Percentiles rank a stretch among this genome's conserved stretches.
Evolutionary conservation across 1,284 basidiomycete genomes (phyloP).

Genomic region (Porogramme epimiltina): DNA sequence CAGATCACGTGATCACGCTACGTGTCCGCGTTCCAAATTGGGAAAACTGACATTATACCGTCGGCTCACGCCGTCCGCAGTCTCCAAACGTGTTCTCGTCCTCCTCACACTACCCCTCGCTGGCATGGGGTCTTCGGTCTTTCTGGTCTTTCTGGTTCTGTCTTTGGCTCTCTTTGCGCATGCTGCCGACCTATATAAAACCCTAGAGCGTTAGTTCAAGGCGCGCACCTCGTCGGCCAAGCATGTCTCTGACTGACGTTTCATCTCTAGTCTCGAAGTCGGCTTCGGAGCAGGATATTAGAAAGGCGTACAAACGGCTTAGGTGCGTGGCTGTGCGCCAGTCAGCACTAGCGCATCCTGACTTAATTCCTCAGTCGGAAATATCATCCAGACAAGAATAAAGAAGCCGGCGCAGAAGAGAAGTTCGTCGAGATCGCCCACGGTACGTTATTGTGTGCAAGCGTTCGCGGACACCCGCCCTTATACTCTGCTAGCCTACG

Average conservation of each 20-base stretch:
- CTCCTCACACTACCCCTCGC: not conserved
- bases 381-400: slow-evolving; percentile 92
- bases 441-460: slow-evolving; percentile 45
- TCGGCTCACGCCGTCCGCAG: not conserved
- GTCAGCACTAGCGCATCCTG: not conserved
- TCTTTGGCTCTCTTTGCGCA: slow-evolving; percentile 47
- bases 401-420: slow-evolving; percentile 78
- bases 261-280: slow-evolving; percentile 64
- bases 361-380: slow-evolving; percentile 19
- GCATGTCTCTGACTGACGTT: slow-evolving; percentile 30
- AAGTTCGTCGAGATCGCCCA: slow-evolving; percentile 89
- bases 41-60: not conserved
- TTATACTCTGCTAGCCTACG: slow-evolving; percentile 70
- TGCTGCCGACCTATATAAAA: slow-evolving; percentile 76
- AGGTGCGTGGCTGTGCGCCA: slow-evolving; percentile 60
- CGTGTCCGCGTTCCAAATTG: slow-evolving; percentile 18
- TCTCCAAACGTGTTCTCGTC: slow-evolving; percentile 1
- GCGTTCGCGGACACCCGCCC: not conserved
- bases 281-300: slow-evolving; percentile 86
- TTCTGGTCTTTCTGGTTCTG: slow-evolving; percentile 35
- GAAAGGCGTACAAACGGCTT: slow-evolving; percentile 88
- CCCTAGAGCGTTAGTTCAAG: slow-evolving; percentile 67
- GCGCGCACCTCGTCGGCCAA: slow-evolving; percentile 30
- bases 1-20: slow-evolving; percentile 4
- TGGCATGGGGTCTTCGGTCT: slow-evolving; percentile 20